Conservation (phyloP, 2,329 filamentous ascomycete genomes). For the Capronia americana region DNA sequence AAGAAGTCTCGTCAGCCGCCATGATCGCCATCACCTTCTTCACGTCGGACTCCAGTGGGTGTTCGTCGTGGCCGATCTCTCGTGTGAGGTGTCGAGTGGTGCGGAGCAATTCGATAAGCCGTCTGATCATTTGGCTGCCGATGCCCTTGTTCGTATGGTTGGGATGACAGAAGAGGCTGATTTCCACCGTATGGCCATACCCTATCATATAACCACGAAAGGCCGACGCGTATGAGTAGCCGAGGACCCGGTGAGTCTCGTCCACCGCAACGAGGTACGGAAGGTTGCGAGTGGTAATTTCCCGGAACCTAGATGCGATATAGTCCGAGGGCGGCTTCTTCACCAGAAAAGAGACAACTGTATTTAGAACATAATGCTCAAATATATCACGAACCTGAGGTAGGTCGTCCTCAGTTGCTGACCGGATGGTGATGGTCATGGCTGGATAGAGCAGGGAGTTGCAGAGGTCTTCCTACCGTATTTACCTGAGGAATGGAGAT, state of each 20-base stretch:
- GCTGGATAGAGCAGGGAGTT: background rate
- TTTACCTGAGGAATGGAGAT: background rate
- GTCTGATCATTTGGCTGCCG: slow-evolving; percentile 44
- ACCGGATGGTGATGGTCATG: slow-evolving; percentile 46
- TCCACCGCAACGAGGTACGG: slow-evolving; percentile 50
- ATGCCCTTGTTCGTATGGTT: slow-evolving; percentile 44
- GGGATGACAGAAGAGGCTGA: slow-evolving; percentile 49
- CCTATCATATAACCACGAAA: slow-evolving; percentile 47
- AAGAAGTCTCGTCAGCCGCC: slow-evolving; percentile 47
- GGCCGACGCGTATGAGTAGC: slow-evolving; percentile 47
- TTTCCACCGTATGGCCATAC: slow-evolving; percentile 51
- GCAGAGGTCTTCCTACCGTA: background rate
- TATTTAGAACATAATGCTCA: slow-evolving; percentile 49
- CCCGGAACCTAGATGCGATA: slow-evolving; percentile 42
- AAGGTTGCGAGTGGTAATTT: slow-evolving; percentile 39
- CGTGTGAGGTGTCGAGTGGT: slow-evolving; percentile 38
- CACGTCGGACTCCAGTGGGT: slow-evolving; percentile 34
- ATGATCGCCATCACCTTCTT: slow-evolving; percentile 48
- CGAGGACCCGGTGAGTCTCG: slow-evolving; percentile 40
- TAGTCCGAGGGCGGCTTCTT: slow-evolving; percentile 42
- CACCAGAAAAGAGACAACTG: slow-evolving; percentile 46
- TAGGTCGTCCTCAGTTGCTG: slow-evolving; percentile 44
- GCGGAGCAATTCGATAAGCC: slow-evolving; percentile 43
- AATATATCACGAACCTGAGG: slow-evolving; percentile 46
- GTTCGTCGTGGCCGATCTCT: slow-evolving; percentile 35